These are phyloP conservation scores for Irpex sp. DNA, from an alignment of 1,284 basidiomycete genomes.

Conservation along the genomic window DNA sequence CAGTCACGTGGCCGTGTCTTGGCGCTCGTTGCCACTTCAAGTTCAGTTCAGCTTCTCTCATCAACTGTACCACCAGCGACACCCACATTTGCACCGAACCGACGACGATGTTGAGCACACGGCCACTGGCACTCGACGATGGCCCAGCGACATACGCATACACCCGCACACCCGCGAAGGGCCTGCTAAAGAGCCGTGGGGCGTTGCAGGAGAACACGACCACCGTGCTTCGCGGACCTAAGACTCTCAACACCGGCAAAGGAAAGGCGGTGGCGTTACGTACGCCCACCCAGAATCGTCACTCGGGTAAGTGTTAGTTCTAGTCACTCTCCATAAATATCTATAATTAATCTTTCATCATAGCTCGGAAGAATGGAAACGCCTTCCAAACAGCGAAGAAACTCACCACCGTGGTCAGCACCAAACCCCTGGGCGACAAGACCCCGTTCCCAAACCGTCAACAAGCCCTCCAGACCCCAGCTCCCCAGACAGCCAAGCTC, in stretches of 20 bases:
- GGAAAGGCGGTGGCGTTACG: too few relatives aligned
- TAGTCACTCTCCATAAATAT: background rate
- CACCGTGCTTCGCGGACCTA: too few relatives aligned
- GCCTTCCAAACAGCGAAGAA: background rate
- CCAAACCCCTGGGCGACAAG: conserved; percentile 53
- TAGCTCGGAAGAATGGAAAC: conserved; percentile 12
- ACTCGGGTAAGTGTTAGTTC: background rate
- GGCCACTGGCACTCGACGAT: conserved; percentile 32
- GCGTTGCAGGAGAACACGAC: too few relatives aligned
- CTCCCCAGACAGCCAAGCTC: conserved; percentile 26
- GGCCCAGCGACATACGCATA: conserved; percentile 23
- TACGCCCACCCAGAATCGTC: background rate
- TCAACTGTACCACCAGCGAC: background rate
- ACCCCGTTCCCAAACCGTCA: conserved; percentile 56
- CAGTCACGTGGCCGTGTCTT: background rate
- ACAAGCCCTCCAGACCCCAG: conserved; percentile 25
- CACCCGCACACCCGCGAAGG: conserved; percentile 50
- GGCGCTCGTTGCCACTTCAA: too few relatives aligned
- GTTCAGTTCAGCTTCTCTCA: background rate
- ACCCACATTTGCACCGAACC: background rate
- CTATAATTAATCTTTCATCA: background rate
- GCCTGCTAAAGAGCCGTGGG: conserved; percentile 28
- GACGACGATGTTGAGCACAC: conserved; percentile 37
- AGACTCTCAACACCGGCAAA: too few relatives aligned
- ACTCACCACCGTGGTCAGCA: conserved; percentile 15